phyloP scores from a whole-genome alignment of 805 yeast genomes.

The Saturnispora sekii region DNA sequence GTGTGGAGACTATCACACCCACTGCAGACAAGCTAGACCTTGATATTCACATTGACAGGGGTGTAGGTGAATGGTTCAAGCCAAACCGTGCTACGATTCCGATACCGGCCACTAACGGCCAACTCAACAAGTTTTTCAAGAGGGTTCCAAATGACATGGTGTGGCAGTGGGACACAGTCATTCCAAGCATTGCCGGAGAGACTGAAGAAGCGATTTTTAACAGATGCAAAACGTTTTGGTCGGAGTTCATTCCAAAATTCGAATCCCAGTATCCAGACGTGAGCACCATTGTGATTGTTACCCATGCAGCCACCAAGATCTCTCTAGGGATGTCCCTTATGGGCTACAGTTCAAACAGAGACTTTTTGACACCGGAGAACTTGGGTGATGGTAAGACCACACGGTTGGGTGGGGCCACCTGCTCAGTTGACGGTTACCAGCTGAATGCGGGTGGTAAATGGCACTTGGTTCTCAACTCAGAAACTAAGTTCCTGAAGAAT shows the following conservation, averaged over 20 bases:
- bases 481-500: conserved; percentile 52
- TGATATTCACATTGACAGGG: conserved; percentile 62
- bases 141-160: conserved; percentile 28
- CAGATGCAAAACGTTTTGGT: conserved; percentile 50
- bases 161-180: conserved; percentile 42
- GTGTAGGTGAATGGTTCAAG: conserved; percentile 88
- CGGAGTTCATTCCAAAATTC: conserved; percentile 45
- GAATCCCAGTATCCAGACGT: conserved; percentile 49
- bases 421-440: conserved; percentile 63
- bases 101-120: conserved; percentile 45
- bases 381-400: conserved; percentile 30
- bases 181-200: conserved; percentile 67
- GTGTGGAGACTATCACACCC: conserved; percentile 74
- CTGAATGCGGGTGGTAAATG: conserved; percentile 34
- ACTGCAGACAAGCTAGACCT: conserved; percentile 49
- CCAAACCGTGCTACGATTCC: conserved; percentile 64
- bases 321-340: conserved; percentile 74
- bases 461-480: conserved; percentile 61
- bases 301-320: conserved; percentile 92
- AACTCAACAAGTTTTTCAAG: conserved; percentile 46
- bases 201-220: conserved; percentile 56
- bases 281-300: conserved; percentile 58
- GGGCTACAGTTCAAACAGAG: conserved; percentile 42
- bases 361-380: conserved; percentile 37
- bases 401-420: conserved; percentile 63